Conservation (phyloP, 805 yeast genomes). For the Metschnikowia hibisci region DNA sequence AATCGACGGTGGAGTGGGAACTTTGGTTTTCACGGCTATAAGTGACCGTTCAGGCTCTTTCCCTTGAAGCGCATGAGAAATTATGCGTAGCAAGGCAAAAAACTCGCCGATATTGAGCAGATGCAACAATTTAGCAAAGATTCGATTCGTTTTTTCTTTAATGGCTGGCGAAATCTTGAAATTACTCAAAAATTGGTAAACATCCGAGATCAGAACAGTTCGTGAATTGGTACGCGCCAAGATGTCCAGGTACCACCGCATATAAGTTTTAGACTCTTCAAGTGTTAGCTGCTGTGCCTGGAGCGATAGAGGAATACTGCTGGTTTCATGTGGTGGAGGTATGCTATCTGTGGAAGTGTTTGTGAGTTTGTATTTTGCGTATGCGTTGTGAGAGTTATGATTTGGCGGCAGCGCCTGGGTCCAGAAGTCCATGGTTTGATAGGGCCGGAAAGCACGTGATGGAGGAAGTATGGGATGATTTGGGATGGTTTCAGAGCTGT, state of each 20-base stretch:
- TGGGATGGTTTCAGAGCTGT: no score
- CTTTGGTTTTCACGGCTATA: slow-evolving; percentile 53
- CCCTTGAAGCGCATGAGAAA: slow-evolving; percentile 65
- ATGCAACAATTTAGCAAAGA: slow-evolving; percentile 49
- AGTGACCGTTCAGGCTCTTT: slow-evolving; percentile 50
- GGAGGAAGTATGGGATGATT: no score
- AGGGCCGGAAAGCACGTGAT: no score
- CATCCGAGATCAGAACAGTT: slow-evolving; percentile 68
- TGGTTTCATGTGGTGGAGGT: slow-evolving; percentile 23
- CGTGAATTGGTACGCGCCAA: slow-evolving; percentile 65
- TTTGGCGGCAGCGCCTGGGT: slow-evolving; percentile 3
- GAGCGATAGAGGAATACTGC: slow-evolving; percentile 59
- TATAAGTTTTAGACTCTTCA: slow-evolving; percentile 79
- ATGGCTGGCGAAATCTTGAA: slow-evolving; percentile 57
- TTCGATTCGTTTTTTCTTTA: slow-evolving; percentile 47
- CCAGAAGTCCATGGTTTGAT: not conserved
- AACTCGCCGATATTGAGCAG: slow-evolving; percentile 85
- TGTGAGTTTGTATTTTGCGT: not conserved
- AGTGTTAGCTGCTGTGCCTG: slow-evolving; percentile 63
- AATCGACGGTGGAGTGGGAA: slow-evolving; percentile 80
- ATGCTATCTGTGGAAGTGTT: slow-evolving; percentile 18
- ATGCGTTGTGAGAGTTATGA: not conserved
- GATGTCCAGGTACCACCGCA: slow-evolving; percentile 90
- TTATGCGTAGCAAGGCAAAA: slow-evolving; percentile 77
- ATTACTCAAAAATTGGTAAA: slow-evolving; percentile 72